Base-by-base conservation (phyloP, 129 eudicot species). In the Flaveria bidentis region DNA sequence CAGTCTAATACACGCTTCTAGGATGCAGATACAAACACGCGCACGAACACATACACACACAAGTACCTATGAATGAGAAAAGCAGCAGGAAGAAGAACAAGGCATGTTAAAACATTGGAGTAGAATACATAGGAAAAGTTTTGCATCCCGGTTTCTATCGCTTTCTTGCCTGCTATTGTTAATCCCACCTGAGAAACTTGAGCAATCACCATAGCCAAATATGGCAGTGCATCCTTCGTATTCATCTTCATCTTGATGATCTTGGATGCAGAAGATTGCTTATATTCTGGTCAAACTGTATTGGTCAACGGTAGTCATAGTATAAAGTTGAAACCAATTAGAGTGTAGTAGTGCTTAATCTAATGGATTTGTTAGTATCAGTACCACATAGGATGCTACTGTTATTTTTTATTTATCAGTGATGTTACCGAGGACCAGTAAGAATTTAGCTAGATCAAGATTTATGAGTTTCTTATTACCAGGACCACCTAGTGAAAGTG, bases 181-280 rank as follows among this genome's bases (percentile, higher is more conserved):
- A 79, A 72, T 12, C 85, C 92, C 63, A 87, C 92, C 79, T 85
- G 88, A 16, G 88, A 79, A 75, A 84, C 76, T 64, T 86, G 88
- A 56, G 51, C 78, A 16, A 78, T 56, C 76, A 85, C 63, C 91
- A 89, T 85, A 17, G 69, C 91, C 51, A 84, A 36, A 77, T 65
- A 86, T 7, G 96, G 89, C 62, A 77, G 10, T 45, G 84, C 86
- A 57, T 49, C 68, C 83, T 77, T 77, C 80, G 80, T 81, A 76
- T 64, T 77, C 86, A 71, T 82, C 73, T 58, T 68, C 55, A 41
- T 66, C 56, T 65, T 5, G n/a, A 60, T 33, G 66, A 74, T 74
- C 73, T 63, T 76, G 73, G 63, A 73, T 25, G 55, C 47, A 11
- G 20, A 44, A 68, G 55, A 73, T 13, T 73, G n/a, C 30, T 71